Evolutionary conservation across 352 stramenopile species (phyloP).

Genomic region (Phytophthora melonis): DNA sequence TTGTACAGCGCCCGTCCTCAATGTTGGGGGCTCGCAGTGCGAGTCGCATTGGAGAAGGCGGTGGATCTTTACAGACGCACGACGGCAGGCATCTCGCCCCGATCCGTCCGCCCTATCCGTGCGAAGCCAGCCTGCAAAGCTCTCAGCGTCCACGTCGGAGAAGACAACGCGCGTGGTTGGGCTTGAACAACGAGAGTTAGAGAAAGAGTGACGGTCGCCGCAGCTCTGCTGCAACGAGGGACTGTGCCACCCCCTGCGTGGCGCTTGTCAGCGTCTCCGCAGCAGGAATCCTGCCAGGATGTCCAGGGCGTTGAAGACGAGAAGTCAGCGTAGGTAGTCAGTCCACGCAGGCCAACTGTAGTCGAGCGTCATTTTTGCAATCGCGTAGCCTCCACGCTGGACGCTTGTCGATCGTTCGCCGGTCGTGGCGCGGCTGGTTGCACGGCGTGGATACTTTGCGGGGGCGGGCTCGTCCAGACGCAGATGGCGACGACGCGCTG

Average conservation of each 20-base stretch:
- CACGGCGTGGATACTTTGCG: constrained; percentile 28
- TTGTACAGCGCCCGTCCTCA: constrained; percentile 4
- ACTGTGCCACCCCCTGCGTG: too few species aligned
- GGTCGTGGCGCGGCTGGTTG: constrained; percentile 16
- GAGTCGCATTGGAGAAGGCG: constrained; percentile 2
- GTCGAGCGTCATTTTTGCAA: constrained; percentile 33
- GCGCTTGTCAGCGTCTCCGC: neutral
- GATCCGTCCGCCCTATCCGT: constrained; percentile 25
- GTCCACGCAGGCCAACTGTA: constrained; percentile 20
- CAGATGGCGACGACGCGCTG: constrained; percentile 13
- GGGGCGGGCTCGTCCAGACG: constrained; percentile 16
- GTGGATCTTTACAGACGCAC: constrained; percentile 32
- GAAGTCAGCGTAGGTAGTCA: constrained; percentile 3
- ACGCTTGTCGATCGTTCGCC: neutral
- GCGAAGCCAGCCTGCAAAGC: constrained; percentile 2
- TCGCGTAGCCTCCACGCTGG: constrained; percentile 9
- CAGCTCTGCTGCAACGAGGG: neutral
- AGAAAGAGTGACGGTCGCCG: neutral
- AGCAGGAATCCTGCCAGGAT: constrained; percentile 13
- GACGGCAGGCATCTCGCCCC: neutral
- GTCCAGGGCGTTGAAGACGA: constrained; percentile 5
- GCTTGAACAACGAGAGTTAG: constrained; percentile 21
- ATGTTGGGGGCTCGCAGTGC: neutral
- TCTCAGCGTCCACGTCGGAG: neutral
- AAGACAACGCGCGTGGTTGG: constrained; percentile 5